Evolutionary conservation across 2,329 filamentous ascomycete genomes (phyloP).

Genomic region (Aspergillus pseudoglaucus): DNA sequence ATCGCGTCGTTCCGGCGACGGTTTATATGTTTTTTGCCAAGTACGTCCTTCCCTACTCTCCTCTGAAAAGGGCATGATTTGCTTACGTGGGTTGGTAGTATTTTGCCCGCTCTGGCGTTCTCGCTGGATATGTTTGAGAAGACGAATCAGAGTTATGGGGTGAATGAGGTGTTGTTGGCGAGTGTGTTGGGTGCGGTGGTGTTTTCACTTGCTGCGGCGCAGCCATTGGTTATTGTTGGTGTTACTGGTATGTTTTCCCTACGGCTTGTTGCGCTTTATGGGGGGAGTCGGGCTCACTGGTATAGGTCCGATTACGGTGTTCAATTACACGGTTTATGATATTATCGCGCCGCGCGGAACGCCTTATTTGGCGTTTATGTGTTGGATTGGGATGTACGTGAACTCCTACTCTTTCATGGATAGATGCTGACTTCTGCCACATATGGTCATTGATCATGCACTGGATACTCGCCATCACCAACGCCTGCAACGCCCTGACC

Average conservation of each 20-base stretch:
- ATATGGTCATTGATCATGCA: constrained; percentile 81
- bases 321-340: constrained; percentile 90
- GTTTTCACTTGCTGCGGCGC: constrained; percentile 71
- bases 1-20: constrained; percentile 78
- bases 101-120: constrained; percentile 79
- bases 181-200: constrained; percentile 78
- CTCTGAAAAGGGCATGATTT: neutral
- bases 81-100: constrained; percentile 46
- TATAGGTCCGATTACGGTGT: constrained; percentile 77
- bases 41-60: constrained; percentile 43
- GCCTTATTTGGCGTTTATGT: constrained; percentile 85
- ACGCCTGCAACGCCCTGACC: constrained; percentile 79
- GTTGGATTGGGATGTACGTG: constrained; percentile 71
- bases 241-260: constrained; percentile 57
- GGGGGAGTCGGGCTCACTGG: constrained; percentile 7
- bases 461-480: constrained; percentile 74
- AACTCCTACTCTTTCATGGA: neutral
- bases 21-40: constrained; percentile 95
- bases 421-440: neutral
- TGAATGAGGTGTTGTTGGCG: constrained; percentile 83
- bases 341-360: constrained; percentile 72
- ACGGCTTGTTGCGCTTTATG: no score
- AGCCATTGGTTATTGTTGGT: constrained; percentile 84
- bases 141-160: constrained; percentile 75
- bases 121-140: constrained; percentile 91